A percentile compares a stretch with the other conserved stretches of the same genome.
Evolutionary conservation across 164 flowering plant species (phyloP).

Genomic region (Cinnamomum chago): DNA sequence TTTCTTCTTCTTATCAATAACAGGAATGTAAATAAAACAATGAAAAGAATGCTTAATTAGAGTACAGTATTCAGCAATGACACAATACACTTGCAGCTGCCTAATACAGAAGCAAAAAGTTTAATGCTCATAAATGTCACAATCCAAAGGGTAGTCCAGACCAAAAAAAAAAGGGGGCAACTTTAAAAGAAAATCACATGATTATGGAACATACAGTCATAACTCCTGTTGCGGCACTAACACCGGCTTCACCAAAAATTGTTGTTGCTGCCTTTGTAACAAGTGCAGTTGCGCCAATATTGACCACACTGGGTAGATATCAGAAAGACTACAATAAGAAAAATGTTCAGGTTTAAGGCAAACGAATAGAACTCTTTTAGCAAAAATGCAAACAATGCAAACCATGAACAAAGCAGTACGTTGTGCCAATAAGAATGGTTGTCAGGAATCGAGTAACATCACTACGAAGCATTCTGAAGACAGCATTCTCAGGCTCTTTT

Average conservation of each 20-base stretch:
- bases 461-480: slow-evolving; percentile 86
- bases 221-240: slow-evolving; percentile 95
- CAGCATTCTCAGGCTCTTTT: slow-evolving; percentile 88
- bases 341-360: slow-evolving; percentile 7
- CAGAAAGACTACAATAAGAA: slow-evolving; percentile 24
- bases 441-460: slow-evolving; percentile 98
- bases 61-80: not conserved
- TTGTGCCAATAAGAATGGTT: slow-evolving; percentile 97
- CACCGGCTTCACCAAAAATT: slow-evolving; percentile 97
- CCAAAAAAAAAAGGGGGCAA: not conserved
- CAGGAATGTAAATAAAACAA: no score
- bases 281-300: slow-evolving; percentile 97
- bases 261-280: slow-evolving; percentile 98
- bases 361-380: not conserved
- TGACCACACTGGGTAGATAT: slow-evolving; percentile 63
- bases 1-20: no score
- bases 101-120: not conserved
- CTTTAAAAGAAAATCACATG: not conserved
- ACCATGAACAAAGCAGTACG: slow-evolving; percentile 43
- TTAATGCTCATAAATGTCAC: not conserved
- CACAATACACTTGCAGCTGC: not conserved
- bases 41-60: no score
- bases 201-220: slow-evolving; percentile 71
- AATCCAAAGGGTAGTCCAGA: not conserved
- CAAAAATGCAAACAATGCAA: slow-evolving; percentile 2